These are phyloP conservation scores for Cyberlindnera americana DNA, from an alignment of 805 yeast genomes.

Conservation along the genomic window DNA sequence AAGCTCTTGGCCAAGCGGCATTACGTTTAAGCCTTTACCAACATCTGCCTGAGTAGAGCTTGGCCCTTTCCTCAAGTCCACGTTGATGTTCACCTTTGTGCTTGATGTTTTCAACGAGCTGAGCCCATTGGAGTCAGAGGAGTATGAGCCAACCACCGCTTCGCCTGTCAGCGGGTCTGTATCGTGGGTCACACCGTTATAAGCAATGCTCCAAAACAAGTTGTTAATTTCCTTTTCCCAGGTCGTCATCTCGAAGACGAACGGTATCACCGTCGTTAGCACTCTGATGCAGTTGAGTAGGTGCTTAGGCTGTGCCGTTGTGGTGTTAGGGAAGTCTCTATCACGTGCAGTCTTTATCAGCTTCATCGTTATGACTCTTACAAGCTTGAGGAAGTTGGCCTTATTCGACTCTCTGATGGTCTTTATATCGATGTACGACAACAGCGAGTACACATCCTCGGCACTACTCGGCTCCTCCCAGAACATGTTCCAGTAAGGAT, in stretches of 20 bases:
- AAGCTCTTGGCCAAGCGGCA: constrained; percentile 34
- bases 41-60: constrained; percentile 19
- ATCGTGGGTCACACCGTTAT: constrained; percentile 7
- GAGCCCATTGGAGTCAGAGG: constrained; percentile 22
- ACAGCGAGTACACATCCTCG: constrained; percentile 53
- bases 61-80: constrained; percentile 12
- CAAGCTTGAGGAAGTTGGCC: constrained; percentile 51
- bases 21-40: constrained; percentile 10
- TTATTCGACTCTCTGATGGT: constrained; percentile 55
- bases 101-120: constrained; percentile 18
- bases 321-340: constrained; percentile 25
- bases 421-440: constrained; percentile 57
- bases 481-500: constrained; percentile 42
- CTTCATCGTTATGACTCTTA: constrained; percentile 39
- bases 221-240: constrained; percentile 31
- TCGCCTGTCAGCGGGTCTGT: constrained; percentile 8
- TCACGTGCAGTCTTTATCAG: constrained; percentile 21
- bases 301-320: constrained; percentile 28
- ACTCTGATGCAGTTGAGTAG: constrained; percentile 61
- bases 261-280: constrained; percentile 63
- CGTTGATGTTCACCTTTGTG: constrained; percentile 19
- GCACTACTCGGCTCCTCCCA: constrained; percentile 49
- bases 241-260: constrained; percentile 49
- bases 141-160: constrained; percentile 28
- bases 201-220: constrained; percentile 42